Evolutionary conservation across 768 basidiomycete genomes (phyloP), one percentile per base, ranked within the genome.

Genomic region (Psilocybe subaeruginosa): DNA sequence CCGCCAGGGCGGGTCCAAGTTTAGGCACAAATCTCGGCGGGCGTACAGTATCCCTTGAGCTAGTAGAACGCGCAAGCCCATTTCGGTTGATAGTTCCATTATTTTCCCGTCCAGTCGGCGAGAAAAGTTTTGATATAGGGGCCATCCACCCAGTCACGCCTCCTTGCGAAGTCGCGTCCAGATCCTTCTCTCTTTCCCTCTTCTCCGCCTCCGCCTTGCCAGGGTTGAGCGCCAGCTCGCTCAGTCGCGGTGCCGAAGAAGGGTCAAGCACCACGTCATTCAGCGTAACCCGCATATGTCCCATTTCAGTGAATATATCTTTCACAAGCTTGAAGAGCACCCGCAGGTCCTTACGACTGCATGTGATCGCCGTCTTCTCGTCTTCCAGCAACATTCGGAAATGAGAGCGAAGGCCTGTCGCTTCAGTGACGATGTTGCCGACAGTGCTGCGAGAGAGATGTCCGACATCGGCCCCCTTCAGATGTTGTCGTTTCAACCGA

Each of bases 191-290:
- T 53, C 72, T 73, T 56, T 75, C 77, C 54, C 70, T 73, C 52
- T 74, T 72, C 58, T 78, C 76, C 1, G 71, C 72, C 19, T 81
- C 81, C 2, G 74, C 81, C 68, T 85, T 85, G 27, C 76, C 76
- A 0, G 86, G 85, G 60, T 89, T 82, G 73, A 92, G 73, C 2
- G 88, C 88, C 66, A 84, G 74, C 64, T 94, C 89, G 73, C 89
- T 86, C 33, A 99, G 76, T 68, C 82, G 86, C 2, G 73, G 65
- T 4, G 96, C 96, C 39, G 87, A 79, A 1, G 83, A 74, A 16
- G 97, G 97, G 59, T 99, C 95, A 23, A 99, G 82, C 50, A 95
- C 89, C 47, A 98, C 81, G 58, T 96, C 90, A 70, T 99, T 99
- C 63, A 99, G 76, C 41, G 89, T 84, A 35, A 87, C 85, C 54